Base-by-base conservation (phyloP, 2,329 filamentous ascomycete genomes). In the Microsporum audouinii region DNA sequence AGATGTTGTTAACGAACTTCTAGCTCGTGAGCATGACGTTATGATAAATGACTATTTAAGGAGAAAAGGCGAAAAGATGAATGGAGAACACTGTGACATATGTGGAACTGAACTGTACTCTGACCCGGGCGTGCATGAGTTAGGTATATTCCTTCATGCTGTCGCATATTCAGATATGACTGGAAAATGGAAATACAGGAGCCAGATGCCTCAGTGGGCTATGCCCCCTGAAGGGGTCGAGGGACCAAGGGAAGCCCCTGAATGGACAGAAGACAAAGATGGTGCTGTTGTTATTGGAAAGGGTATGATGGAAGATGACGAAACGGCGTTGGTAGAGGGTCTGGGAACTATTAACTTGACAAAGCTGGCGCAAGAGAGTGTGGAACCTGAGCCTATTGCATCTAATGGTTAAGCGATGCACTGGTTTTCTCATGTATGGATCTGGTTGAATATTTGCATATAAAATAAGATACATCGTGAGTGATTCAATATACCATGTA, bases 61-160 rank as follows among this genome's bases (percentile, higher is more conserved):
- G 75, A 84, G 86, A 68, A 91, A 92, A 68, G 92, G 91, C 0
- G 94, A 99, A 78, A 91, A 89, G 72, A 88, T 97, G 82, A 95
- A 91, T 0, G 94, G 94, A 10, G 79, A 91, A 69, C 76, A 84
- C 14, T 99, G 94, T 72, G 80, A 86, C 4, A 74, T 91, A 38
- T 99, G 94, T 73, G 82, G 87, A 62, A 96, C 94, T 23, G 88
- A 89, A 27, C 78, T 99, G 49, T 99, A 97, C 74, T 95, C 89
- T 14, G 94, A 99, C 70, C 94, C 94, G 0, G 91, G 91, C 0
- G 76, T 80, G 47, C 91, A 97, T 69, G 94, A 99, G 77, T 80
- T 99, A 55, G 89, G 89, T 0, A 87, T 99, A 45, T 99, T 92
- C 82, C 80, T 99, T 64, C 94, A 99, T 77, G 95, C 92, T 61